Percentiles rank a stretch among this genome's conserved stretches.
These are phyloP conservation scores for Thinopyrum obtusiflorum DNA, from an alignment of 202 grass and related monocot genomes.

Conservation along the genomic window DNA sequence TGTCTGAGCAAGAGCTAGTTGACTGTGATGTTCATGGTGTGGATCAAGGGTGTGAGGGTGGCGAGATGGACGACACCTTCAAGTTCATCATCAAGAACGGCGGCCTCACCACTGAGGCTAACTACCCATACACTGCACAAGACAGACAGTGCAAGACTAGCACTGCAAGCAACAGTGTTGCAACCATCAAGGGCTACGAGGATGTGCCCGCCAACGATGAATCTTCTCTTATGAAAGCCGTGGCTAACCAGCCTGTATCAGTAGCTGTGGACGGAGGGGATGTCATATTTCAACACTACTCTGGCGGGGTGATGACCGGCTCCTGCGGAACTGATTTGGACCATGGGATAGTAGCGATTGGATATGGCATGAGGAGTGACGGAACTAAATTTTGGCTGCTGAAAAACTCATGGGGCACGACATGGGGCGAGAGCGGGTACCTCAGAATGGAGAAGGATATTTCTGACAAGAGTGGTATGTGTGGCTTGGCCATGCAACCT, in stretches of 20 bases:
- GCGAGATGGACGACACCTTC: neutral
- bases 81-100: neutral
- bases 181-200: neutral
- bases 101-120: neutral
- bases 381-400: neutral
- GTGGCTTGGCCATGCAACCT: neutral
- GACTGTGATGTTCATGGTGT: neutral
- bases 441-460: neutral
- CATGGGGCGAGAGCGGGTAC: neutral
- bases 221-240: neutral
- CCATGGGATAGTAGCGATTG: neutral
- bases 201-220: neutral
- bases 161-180: neutral
- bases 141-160: neutral
- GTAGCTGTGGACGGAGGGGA: neutral
- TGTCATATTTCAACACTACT: neutral
- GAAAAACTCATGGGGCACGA: neutral
- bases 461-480: neutral
- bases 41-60: neutral
- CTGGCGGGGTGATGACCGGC: neutral
- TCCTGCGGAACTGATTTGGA: neutral
- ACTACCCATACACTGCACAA: neutral
- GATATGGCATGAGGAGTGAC: neutral
- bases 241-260: neutral
- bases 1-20: neutral